phyloP scores from a whole-genome alignment of 1,284 basidiomycete genomes.

The Bondarzewia mesenterica region DNA sequence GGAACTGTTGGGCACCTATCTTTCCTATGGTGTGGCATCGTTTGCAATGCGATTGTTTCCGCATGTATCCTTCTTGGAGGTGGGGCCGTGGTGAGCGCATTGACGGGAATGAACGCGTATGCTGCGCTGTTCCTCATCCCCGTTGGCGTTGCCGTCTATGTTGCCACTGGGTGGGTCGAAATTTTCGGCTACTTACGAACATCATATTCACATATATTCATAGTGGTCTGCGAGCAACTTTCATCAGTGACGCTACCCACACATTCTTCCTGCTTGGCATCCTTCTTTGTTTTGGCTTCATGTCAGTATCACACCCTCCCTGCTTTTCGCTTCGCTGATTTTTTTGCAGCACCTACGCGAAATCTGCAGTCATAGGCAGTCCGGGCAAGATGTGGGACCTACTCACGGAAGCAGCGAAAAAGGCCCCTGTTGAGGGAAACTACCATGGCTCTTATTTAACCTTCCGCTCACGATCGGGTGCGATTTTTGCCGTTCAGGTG shows the following conservation, averaged over 20 bases:
- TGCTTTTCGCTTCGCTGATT: slow-evolving; percentile 2
- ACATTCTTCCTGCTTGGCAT: slow-evolving; percentile 36
- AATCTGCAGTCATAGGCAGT: slow-evolving; percentile 53
- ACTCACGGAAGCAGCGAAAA: slow-evolving; percentile 37
- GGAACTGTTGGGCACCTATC: slow-evolving; percentile 35
- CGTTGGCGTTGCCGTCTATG: slow-evolving; percentile 35
- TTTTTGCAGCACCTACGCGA: slow-evolving; percentile 33
- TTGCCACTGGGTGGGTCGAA: slow-evolving; percentile 44
- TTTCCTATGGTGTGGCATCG: slow-evolving; percentile 41
- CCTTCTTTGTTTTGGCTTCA: slow-evolving; percentile 40
- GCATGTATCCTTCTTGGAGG: slow-evolving; percentile 45
- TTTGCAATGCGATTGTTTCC: slow-evolving; percentile 20
- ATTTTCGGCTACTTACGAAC: slow-evolving; percentile 42
- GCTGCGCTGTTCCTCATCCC: slow-evolving; percentile 70
- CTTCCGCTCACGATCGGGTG: slow-evolving; percentile 45
- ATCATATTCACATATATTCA: slow-evolving; percentile 21
- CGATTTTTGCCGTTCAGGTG: slow-evolving; percentile 35
- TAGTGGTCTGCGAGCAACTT: slow-evolving; percentile 19
- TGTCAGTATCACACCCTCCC: slow-evolving; percentile 16
- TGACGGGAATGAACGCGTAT: slow-evolving; percentile 59
- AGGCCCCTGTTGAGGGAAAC: slow-evolving; percentile 54
- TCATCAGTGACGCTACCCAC: slow-evolving; percentile 28
- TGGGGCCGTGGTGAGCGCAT: slow-evolving; percentile 66
- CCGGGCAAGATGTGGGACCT: slow-evolving; percentile 51
- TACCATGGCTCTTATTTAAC: slow-evolving; percentile 66